Evolutionary conservation across 2,329 filamentous ascomycete genomes (phyloP).

Genomic region (Xylariaceae sp.): DNA sequence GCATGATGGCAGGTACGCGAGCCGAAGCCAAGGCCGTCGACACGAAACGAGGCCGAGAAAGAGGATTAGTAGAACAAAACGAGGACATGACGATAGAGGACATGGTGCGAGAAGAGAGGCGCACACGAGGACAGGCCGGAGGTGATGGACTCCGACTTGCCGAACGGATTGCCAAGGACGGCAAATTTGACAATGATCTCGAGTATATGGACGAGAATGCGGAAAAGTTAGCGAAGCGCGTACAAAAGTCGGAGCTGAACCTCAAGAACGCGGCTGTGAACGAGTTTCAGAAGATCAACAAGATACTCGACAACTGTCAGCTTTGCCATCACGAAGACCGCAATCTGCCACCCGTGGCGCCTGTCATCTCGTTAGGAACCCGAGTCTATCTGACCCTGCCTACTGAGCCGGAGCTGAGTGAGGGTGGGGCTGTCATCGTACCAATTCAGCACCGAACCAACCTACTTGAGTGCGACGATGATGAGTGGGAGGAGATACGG

Average conservation of each 20-base stretch:
- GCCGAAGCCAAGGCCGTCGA: conserved; percentile 72
- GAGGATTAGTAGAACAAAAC: conserved; percentile 82
- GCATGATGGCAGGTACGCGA: conserved; percentile 70
- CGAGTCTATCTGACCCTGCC: conserved; percentile 82
- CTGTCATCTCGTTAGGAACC: conserved; percentile 79
- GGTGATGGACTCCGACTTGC: conserved; percentile 80
- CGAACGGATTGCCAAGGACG: conserved; percentile 90
- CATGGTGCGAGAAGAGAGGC: conserved; percentile 91
- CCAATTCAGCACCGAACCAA: conserved; percentile 84
- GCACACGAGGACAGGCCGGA: conserved; percentile 70
- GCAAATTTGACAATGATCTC: conserved; percentile 82
- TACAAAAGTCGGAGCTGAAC: conserved; percentile 82
- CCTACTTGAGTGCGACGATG: conserved; percentile 94
- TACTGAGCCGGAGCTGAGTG: conserved; percentile 79
- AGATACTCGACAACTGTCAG: conserved; percentile 78
- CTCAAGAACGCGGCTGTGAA: conserved; percentile 81
- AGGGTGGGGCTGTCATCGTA: conserved; percentile 81
- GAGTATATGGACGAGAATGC: conserved; percentile 99
- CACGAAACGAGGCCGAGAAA: conserved; percentile 76
- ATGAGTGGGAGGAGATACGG: conserved; percentile 97
- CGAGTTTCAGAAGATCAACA: conserved; percentile 86
- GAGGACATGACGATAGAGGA: conserved; percentile 95
- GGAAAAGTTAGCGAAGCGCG: conserved; percentile 75
- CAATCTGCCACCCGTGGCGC: conserved; percentile 69
- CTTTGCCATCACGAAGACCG: conserved; percentile 88